A percentile compares a stretch with the other conserved stretches of the same genome.
Conservation (phyloP, 2,329 filamentous ascomycete species). For the Dactylellina drechsleri region DNA sequence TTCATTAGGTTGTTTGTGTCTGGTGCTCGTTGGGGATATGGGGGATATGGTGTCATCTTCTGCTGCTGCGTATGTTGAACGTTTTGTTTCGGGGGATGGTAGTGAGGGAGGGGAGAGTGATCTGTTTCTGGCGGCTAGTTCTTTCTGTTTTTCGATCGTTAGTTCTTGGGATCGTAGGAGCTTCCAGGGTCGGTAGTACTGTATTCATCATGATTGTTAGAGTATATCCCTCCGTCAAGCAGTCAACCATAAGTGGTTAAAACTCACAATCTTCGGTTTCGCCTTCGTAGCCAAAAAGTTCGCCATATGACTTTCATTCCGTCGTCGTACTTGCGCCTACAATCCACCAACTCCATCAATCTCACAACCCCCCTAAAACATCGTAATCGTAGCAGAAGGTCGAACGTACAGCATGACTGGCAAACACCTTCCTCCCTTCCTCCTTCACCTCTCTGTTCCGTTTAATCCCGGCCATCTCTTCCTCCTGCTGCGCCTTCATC, state of each 20-base stretch:
- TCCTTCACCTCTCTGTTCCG: conserved; percentile 46
- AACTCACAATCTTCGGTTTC: conserved; percentile 47
- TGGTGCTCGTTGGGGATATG: background rate
- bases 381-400: too few relatives aligned
- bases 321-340: conserved; percentile 39
- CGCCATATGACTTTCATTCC: conserved; percentile 53
- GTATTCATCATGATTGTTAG: background rate
- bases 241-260: background rate
- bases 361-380: background rate
- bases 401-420: conserved; percentile 38
- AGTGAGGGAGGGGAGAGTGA: conserved; percentile 28
- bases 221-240: background rate
- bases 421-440: conserved; percentile 49
- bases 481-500: conserved; percentile 44
- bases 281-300: conserved; percentile 46
- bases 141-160: conserved; percentile 48
- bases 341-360: background rate
- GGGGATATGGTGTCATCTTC: conserved; percentile 17
- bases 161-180: conserved; percentile 53
- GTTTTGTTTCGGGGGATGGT: background rate
- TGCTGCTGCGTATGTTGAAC: conserved; percentile 1
- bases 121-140: conserved; percentile 44
- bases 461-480: conserved; percentile 34
- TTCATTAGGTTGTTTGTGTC: conserved; percentile 6
- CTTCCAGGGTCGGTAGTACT: conserved; percentile 55